These are phyloP conservation scores for Diaporthe citriasiana DNA, from an alignment of 2,329 filamentous ascomycete genomes.

Conservation along the genomic window DNA sequence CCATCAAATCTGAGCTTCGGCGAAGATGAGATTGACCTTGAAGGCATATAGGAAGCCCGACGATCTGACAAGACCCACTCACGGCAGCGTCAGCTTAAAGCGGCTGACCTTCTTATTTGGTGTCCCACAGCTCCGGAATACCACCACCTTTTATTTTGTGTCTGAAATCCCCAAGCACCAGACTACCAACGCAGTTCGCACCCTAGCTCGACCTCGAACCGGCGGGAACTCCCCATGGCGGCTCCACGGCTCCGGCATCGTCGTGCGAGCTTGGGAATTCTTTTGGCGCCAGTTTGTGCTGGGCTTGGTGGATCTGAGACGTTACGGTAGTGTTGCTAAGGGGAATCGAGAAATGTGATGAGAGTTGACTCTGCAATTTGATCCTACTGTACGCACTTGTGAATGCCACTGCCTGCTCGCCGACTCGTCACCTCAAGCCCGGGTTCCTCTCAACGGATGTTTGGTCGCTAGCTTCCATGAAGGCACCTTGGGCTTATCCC, in stretches of 20 bases:
- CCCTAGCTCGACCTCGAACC: background rate
- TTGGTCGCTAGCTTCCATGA: background rate
- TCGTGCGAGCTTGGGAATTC: background rate
- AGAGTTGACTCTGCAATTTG: background rate
- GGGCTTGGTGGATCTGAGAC: conserved; percentile 3
- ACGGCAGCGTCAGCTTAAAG: background rate
- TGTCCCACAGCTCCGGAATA: background rate
- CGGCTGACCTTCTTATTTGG: background rate
- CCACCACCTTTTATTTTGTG: background rate
- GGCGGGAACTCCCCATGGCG: background rate
- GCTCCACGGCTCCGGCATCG: background rate
- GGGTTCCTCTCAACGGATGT: background rate
- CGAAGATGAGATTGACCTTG: conserved; percentile 5
- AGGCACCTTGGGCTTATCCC: background rate
- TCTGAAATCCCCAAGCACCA: background rate
- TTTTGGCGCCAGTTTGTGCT: background rate
- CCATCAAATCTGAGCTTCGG: background rate
- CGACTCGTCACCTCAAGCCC: conserved; percentile 1
- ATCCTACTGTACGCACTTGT: background rate
- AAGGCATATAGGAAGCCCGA: background rate
- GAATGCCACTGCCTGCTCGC: conserved; percentile 3
- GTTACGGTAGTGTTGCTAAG: background rate
- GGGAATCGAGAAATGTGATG: background rate
- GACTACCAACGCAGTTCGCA: background rate
- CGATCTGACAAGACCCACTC: background rate